Evolutionary conservation across 208 protist genomes (phyloP), one percentile per base, ranked within the genome.

Genomic region (Trypanosoma grayi): DNA sequence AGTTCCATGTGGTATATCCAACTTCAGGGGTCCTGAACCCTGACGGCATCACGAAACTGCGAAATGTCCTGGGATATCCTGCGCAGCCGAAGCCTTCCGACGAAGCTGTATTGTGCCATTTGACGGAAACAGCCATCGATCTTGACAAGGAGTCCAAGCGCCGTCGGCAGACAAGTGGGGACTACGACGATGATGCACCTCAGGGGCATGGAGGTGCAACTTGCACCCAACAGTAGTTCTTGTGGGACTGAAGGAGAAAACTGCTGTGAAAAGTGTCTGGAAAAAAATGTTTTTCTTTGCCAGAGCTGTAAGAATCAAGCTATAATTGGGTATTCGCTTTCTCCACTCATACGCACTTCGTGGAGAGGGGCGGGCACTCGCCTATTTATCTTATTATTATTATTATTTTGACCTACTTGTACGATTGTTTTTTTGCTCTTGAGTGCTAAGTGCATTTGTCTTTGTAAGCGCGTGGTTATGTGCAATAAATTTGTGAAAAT

Each of bases 1-100:
- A 86, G 56, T 96, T 98, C 78, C 70, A 83, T 48, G 90, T 98
- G 13, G 69, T 90, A 25, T 98, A 95, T 68, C 95, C 95, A 39
- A 54, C 55, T 16, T 50, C 75, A 25, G 25, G 39, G 33, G 48
- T 40, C 18, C 27, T 64, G 22, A 20, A 20, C 8, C 20, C 11
- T 3, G 40, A 46, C 13, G 50, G n/a, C 28, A 63, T 77, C 18
- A 41, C 60, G 11, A 39, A 77, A 66, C 78, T 97, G 46, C 92
- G 86, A 45, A 77, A 66, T 33, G 57, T 90, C 56, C 81, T 97
- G 37, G 82, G 77, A 40, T 89, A 93, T 72, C 85, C 90, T 20
- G 6, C 64, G 36, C 79, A 90, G 62, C 13, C 37, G 3, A 16
- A 56, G 34, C 63, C 65, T 10, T 18, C 56, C 33, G 56, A 33